Percentiles rank a stretch among this genome's conserved stretches.
Evolutionary conservation across 1,139 yeast genomes (phyloP).

Genomic region (Candida freyschussii): DNA sequence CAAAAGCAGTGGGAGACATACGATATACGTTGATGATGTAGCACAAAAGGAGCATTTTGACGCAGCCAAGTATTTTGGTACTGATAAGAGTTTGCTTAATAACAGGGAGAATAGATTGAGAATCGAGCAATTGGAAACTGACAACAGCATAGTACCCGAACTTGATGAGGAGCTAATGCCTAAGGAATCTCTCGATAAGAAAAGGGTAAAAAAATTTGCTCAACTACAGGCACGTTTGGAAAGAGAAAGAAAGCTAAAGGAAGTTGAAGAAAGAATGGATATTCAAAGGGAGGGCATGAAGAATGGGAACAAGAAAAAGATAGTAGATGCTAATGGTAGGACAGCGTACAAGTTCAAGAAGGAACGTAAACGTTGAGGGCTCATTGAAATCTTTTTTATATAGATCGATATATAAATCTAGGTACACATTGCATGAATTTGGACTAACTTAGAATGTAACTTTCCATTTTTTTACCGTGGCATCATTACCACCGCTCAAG

Average conservation of each 20-base stretch:
- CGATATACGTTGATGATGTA: conserved; percentile 72
- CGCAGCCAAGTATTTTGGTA: conserved; percentile 62
- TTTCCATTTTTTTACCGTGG: conserved; percentile 72
- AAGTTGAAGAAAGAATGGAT: conserved; percentile 70
- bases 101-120: conserved; percentile 73
- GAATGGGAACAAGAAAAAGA: conserved; percentile 80
- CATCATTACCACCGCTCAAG: conserved; percentile 77
- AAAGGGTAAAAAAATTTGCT: conserved; percentile 56
- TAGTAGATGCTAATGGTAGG: conserved; percentile 58
- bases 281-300: conserved; percentile 83
- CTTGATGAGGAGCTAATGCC: conserved; percentile 26
- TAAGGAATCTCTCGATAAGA: conserved; percentile 43
- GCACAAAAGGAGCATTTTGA: conserved; percentile 53
- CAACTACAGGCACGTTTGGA: conserved; percentile 55
- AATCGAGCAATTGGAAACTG: conserved; percentile 47
- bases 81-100: conserved; percentile 57
- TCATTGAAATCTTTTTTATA: neutral
- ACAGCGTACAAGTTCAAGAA: conserved; percentile 81
- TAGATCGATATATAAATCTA: neutral
- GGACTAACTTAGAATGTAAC: conserved; percentile 27
- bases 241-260: conserved; percentile 59
- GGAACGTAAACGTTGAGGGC: conserved; percentile 62
- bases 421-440: neutral
- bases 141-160: conserved; percentile 30
- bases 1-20: conserved; percentile 65